phyloP scores from a whole-genome alignment of 2,329 filamentous ascomycete species.

The Samsoniella hepiali region DNA sequence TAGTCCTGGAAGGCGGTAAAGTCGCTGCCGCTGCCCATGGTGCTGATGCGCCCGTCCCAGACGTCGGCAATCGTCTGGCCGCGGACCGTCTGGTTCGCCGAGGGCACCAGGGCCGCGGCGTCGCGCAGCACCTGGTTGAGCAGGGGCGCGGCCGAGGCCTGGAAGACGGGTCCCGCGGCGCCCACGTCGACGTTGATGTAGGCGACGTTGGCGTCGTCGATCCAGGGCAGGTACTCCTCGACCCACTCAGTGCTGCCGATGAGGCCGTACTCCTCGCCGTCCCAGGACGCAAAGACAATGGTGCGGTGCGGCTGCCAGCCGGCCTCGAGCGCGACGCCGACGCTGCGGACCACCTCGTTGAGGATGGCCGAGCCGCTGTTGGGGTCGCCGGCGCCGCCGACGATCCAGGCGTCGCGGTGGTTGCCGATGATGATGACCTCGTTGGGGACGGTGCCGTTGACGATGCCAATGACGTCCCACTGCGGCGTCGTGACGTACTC shows the following conservation, averaged over 20 bases:
- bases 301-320: conserved; percentile 68
- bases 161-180: conserved; percentile 61
- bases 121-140: conserved; percentile 71
- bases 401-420: conserved; percentile 86
- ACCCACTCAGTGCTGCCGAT: conserved; percentile 91
- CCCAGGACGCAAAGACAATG: conserved; percentile 84
- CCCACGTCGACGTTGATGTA: conserved; percentile 86
- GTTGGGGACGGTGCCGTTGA: conserved; percentile 81
- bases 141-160: conserved; percentile 66
- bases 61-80: conserved; percentile 68
- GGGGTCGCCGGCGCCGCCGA: conserved; percentile 78
- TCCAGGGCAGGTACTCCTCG: conserved; percentile 82
- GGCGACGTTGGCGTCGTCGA: conserved; percentile 67
- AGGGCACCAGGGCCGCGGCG: conserved; percentile 59
- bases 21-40: conserved; percentile 71
- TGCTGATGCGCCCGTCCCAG: conserved; percentile 60
- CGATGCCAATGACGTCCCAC: conserved; percentile 89
- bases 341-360: conserved; percentile 73
- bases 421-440: conserved; percentile 91
- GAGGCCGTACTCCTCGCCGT: conserved; percentile 81
- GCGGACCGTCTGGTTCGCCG: conserved; percentile 72
- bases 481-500: conserved; percentile 77
- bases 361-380: conserved; percentile 78
- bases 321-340: conserved; percentile 65
- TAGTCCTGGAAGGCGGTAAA: conserved; percentile 74